Percentiles rank a stretch among this genome's conserved stretches.
Evolutionary conservation across 805 yeast genomes (phyloP).

Genomic region (Cyberlindnera subsufficiens): DNA sequence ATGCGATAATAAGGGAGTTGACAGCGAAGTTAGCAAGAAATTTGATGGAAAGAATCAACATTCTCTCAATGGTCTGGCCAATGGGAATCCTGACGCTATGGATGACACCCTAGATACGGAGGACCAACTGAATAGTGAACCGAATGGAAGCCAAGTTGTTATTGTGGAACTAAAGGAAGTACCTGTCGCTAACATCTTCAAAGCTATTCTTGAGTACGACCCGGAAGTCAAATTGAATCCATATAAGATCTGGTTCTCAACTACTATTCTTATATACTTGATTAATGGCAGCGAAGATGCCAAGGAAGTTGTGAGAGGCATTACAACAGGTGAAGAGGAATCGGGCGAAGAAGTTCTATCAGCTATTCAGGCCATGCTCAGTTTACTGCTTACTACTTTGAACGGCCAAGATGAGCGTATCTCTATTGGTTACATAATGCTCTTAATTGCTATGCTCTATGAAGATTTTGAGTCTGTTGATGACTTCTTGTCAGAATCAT

Average conservation of each 20-base stretch:
- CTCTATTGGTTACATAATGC: slow-evolving; percentile 69
- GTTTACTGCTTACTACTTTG: slow-evolving; percentile 61
- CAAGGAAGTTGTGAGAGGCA: slow-evolving; percentile 39
- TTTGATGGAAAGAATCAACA: neutral
- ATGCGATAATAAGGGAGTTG: slow-evolving; percentile 17
- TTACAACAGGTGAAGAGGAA: slow-evolving; percentile 53
- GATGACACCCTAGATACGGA: neutral
- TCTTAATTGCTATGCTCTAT: slow-evolving; percentile 69
- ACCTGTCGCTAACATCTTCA: slow-evolving; percentile 57
- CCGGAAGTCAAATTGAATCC: slow-evolving; percentile 73
- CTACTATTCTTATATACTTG: slow-evolving; percentile 55
- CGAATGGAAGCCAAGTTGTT: neutral
- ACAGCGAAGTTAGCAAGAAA: neutral
- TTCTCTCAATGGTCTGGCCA: neutral
- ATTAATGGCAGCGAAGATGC: slow-evolving; percentile 50
- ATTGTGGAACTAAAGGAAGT: slow-evolving; percentile 14
- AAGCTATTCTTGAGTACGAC: slow-evolving; percentile 71
- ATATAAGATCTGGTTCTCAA: slow-evolving; percentile 80
- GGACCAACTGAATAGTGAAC: neutral
- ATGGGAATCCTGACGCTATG: neutral
- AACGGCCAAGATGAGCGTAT: slow-evolving; percentile 65
- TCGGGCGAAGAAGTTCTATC: slow-evolving; percentile 66
- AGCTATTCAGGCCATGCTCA: slow-evolving; percentile 71
- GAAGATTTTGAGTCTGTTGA: slow-evolving; percentile 72
- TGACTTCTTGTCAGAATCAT: slow-evolving; percentile 63